Percentiles rank a stretch among this genome's conserved stretches.
Evolutionary conservation across 352 stramenopile genomes (phyloP).

Genomic region (Phytophthora pluvialis): DNA sequence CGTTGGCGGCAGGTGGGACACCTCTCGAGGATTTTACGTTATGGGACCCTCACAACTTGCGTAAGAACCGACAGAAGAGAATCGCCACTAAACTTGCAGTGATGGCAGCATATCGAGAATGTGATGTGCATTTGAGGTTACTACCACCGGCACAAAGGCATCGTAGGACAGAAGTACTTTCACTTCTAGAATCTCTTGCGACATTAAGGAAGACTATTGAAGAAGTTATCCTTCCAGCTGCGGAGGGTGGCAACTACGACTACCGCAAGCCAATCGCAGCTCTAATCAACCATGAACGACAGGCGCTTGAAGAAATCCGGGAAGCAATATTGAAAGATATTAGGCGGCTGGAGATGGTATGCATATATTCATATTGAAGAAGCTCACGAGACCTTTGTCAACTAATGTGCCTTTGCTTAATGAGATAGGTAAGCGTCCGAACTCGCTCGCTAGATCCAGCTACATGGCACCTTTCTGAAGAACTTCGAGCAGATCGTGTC

Average conservation of each 20-base stretch:
- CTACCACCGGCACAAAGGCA: background rate
- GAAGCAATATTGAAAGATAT: slow-evolving; percentile 30
- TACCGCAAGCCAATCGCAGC: slow-evolving; percentile 40
- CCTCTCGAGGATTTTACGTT: slow-evolving; percentile 2
- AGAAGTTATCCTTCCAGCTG: background rate
- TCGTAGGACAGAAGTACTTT: background rate
- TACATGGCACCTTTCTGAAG: slow-evolving; percentile 8
- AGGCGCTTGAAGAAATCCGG: slow-evolving; percentile 25
- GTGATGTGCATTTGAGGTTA: background rate
- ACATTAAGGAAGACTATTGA: slow-evolving; percentile 15
- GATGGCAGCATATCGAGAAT: slow-evolving; percentile 14
- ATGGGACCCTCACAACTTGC: slow-evolving; percentile 25
- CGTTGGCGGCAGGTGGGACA: background rate
- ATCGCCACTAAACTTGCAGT: slow-evolving; percentile 9
- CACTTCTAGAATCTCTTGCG: slow-evolving; percentile 17
- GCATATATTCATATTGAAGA: slow-evolving; percentile 1
- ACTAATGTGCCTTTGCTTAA: slow-evolving; percentile 8
- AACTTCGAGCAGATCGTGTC: background rate
- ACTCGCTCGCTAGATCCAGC: slow-evolving; percentile 9
- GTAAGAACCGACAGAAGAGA: slow-evolving; percentile 10
- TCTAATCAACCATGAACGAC: slow-evolving; percentile 33
- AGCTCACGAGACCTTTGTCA: background rate
- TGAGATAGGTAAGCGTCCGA: slow-evolving; percentile 11
- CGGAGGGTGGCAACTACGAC: slow-evolving; percentile 1
- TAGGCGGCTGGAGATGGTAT: slow-evolving; percentile 31